Evolutionary conservation across 768 basidiomycete species (phyloP).

Genomic region (Dictyophora rubrovolvata): DNA sequence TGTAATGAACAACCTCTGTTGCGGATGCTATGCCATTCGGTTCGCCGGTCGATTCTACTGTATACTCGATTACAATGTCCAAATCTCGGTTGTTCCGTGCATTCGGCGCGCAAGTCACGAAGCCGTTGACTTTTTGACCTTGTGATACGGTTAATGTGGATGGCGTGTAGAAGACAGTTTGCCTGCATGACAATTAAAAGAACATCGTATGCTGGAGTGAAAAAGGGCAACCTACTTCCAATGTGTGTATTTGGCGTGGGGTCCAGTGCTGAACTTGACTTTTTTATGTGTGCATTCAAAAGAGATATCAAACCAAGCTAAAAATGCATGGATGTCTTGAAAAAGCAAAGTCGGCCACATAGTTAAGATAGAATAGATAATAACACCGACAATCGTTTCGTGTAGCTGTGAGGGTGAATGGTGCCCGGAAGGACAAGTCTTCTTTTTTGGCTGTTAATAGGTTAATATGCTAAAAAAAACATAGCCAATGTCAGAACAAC

Average conservation of each 20-base stretch:
- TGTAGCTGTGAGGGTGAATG: slow-evolving; percentile 72
- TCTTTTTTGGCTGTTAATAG: slow-evolving; percentile 89
- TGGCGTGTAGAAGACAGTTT: slow-evolving; percentile 97
- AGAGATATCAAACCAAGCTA: slow-evolving; percentile 97
- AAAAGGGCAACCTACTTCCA: slow-evolving; percentile 66
- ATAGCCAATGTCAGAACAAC: background rate
- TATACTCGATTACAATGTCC: slow-evolving; percentile 78
- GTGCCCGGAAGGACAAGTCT: slow-evolving; percentile 76
- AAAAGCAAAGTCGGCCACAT: background rate
- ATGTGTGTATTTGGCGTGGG: slow-evolving; percentile 92
- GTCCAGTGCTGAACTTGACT: slow-evolving; percentile 92
- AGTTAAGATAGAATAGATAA: background rate
- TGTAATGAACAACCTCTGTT: slow-evolving; percentile 45
- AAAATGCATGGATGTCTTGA: slow-evolving; percentile 90
- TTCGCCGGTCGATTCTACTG: slow-evolving; percentile 18
- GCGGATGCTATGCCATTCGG: background rate
- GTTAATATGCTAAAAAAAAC: slow-evolving; percentile 63
- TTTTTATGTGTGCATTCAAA: slow-evolving; percentile 96
- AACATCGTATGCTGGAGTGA: background rate
- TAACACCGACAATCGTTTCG: slow-evolving; percentile 79
- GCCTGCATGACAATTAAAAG: slow-evolving; percentile 32
- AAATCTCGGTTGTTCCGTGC: slow-evolving; percentile 89
- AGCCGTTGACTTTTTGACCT: slow-evolving; percentile 66
- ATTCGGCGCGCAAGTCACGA: slow-evolving; percentile 77
- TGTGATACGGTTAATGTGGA: slow-evolving; percentile 57